Base-by-base conservation (phyloP, 2,329 filamentous ascomycete species). In the Emydomyces testavorans region DNA sequence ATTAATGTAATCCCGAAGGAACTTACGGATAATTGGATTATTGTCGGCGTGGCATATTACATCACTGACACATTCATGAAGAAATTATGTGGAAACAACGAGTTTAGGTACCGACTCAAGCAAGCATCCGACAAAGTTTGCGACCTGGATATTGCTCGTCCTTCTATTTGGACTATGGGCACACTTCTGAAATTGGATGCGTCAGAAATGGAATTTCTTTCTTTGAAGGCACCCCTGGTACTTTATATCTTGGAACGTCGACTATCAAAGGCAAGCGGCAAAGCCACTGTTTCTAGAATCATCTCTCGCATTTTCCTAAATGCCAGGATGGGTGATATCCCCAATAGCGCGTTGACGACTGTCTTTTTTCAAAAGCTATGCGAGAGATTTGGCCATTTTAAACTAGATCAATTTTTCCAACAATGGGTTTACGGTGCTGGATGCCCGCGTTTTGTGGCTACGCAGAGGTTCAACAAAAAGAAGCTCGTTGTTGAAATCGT, bases 401-500 rank as follows among this genome's bases (percentile, higher is more conserved):
- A 86, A 61, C 76, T 95, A 0, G 92, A 98, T 53, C 75, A 79
- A 0, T 96, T 98, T 62, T 96, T 93, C 75, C 80, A 82, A 36
- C 90, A 98, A 61, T 98, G 90, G 90, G 78, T 98, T 0, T 78
- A 83, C 53, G 83, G 85, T 8, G 82, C 87, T 13, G 93, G 93
- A 0, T 96, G 89, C 58, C 92, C 93, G 0, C 78, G 81, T 35
- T 94, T 98, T 57, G 75, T 83, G 41, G 85, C 94, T 41, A 84
- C 80, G 32, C 89, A 94, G 55, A 78, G 82, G 15, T 98, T 98
- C 69, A 98, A 98, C 62, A 96, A 96, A 71, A 98, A 98, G 70
- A 85, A 93, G 57, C 74, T 96, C 3, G 89, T 90, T 23, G 87
- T 98, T 1, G 89, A 96, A 64, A 84, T 98, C 73, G 83, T 80